Conservation (phyloP, 257 asterid genomes). For the Marsdenia floribunda region DNA sequence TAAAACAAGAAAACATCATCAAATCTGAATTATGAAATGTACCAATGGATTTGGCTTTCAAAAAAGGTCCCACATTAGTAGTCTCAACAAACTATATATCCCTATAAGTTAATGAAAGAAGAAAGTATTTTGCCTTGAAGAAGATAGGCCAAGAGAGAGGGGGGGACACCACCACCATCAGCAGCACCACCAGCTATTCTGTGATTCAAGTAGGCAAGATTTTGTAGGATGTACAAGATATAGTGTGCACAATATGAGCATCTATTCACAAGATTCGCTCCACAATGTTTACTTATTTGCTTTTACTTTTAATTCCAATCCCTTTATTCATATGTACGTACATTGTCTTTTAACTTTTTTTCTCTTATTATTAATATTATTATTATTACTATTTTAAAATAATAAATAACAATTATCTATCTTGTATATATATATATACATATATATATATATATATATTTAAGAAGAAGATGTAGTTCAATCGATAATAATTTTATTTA, state of each 20-base stretch:
- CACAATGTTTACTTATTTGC: background rate
- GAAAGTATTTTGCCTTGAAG: conserved; percentile 31
- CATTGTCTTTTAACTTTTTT: no score
- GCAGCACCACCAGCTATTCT: conserved; percentile 21
- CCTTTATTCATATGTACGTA: background rate
- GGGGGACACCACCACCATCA: no score
- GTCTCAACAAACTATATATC: conserved; percentile 34
- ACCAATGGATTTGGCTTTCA: conserved; percentile 57
- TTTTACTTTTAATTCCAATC: background rate
- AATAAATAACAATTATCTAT: no score
- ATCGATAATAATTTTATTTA: no score
- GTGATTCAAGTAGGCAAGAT: conserved; percentile 32
- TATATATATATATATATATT: no score
- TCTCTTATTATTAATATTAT: no score
- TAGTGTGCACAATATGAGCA: conserved; percentile 13
- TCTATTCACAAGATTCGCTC: conserved; percentile 34
- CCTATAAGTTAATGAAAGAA: conserved; percentile 13
- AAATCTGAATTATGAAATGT: conserved; percentile 44
- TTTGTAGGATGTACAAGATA: conserved; percentile 30
- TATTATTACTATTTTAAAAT: no score
- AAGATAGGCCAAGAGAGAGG: conserved; percentile 21
- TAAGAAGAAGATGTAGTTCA: no score
- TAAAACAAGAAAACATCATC: conserved; percentile 17
- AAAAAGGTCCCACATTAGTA: conserved; percentile 41
- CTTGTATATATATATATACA: no score